Evolutionary conservation across 495 filamentous ascomycete genomes (phyloP).

Genomic region (Collariella sp.): DNA sequence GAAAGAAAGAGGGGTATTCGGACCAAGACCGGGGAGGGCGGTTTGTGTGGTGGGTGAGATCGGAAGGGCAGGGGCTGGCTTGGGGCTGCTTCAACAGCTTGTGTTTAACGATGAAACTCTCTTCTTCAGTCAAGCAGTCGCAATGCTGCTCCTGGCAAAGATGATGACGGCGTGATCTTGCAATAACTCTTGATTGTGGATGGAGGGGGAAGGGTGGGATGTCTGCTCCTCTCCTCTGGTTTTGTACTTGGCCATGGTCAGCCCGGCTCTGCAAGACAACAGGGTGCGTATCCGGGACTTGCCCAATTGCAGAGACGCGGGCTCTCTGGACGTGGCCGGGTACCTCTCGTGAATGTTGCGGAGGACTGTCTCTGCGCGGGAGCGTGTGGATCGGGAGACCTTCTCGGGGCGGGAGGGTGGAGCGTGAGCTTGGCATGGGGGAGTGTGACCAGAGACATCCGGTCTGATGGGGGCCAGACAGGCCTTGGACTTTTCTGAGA

Average conservation of each 20-base stretch:
- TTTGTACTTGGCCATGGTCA: conserved; percentile 24
- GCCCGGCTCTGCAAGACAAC: conserved; percentile 13
- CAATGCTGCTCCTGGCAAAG: conserved; percentile 24
- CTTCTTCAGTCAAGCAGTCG: conserved; percentile 15
- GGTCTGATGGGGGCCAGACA: conserved; percentile 18
- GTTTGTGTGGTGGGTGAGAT: conserved; percentile 1
- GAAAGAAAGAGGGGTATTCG: conserved; percentile 26
- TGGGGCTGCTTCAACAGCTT: conserved; percentile 6
- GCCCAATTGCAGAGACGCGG: conserved; percentile 19
- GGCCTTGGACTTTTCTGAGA: conserved; percentile 18
- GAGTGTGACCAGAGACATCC: conserved; percentile 20
- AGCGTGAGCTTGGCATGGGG: conserved; percentile 10
- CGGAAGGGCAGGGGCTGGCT: not conserved
- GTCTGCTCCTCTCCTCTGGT: conserved; percentile 21
- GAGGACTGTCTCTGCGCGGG: conserved; percentile 13
- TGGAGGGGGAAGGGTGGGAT: conserved; percentile 19
- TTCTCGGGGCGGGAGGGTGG: conserved; percentile 15
- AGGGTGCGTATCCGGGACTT: conserved; percentile 18
- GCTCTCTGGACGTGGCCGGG: conserved; percentile 13
- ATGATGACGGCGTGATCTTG: conserved; percentile 13
- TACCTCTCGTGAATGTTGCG: conserved; percentile 26
- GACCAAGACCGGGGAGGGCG: conserved; percentile 16
- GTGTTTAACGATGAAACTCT: conserved; percentile 1
- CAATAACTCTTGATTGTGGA: conserved; percentile 19
- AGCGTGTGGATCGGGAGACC: conserved; percentile 20